Evolutionary conservation across 2,329 filamentous ascomycete genomes (phyloP).

Genomic region (Cladophialophora yegresii): DNA sequence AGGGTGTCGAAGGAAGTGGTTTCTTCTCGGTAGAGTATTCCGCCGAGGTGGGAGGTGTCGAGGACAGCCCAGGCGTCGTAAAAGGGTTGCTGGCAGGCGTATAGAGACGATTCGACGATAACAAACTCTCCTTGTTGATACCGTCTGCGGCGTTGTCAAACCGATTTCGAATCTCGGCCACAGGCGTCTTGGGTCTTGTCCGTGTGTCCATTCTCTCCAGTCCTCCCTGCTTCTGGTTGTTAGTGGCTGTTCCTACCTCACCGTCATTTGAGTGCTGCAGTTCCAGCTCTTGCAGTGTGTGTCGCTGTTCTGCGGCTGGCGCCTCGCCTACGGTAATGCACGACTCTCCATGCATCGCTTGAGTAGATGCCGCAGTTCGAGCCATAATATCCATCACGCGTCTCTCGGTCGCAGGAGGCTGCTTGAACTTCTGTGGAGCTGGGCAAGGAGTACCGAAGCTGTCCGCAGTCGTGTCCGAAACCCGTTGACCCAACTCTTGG

Average conservation of each 20-base stretch:
- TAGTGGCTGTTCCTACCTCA: background rate
- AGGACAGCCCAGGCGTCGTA: constrained; percentile 20
- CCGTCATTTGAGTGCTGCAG: background rate
- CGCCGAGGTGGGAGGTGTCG: constrained; percentile 27
- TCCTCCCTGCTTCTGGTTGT: background rate
- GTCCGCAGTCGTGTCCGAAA: constrained; percentile 12
- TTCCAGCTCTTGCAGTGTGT: background rate
- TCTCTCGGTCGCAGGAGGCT: background rate
- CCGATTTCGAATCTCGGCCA: constrained; percentile 26
- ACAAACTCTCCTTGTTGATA: constrained; percentile 9
- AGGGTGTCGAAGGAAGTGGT: constrained; percentile 17
- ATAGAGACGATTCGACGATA: constrained; percentile 13
- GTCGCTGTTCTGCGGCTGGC: background rate
- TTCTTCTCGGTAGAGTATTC: constrained; percentile 6
- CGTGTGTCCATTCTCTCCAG: constrained; percentile 18
- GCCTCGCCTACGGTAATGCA: background rate
- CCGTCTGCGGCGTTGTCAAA: constrained; percentile 15
- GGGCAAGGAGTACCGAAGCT: constrained; percentile 24
- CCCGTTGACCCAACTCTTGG: constrained; percentile 21
- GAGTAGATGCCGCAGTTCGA: background rate
- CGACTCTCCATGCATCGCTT: background rate
- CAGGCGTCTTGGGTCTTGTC: constrained; percentile 29
- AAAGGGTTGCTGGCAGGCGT: constrained; percentile 27
- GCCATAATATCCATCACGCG: background rate
- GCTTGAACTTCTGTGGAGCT: background rate